These are phyloP conservation scores for Tetrahymena borealis DNA, from an alignment of 73 alveolate genomes.

Conservation along the genomic window DNA sequence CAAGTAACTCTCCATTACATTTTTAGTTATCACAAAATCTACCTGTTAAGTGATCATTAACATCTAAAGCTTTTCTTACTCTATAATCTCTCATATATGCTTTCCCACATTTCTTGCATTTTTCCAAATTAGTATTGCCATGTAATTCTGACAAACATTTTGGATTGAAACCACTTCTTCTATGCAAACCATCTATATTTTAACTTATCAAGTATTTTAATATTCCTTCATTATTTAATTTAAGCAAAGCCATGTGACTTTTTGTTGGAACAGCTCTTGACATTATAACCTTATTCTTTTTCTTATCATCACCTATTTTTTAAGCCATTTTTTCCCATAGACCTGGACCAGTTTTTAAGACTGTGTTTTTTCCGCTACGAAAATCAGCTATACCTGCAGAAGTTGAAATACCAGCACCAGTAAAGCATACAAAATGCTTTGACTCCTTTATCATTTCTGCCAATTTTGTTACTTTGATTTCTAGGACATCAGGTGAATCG, in stretches of 20 bases:
- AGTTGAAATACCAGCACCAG: constrained; percentile 96
- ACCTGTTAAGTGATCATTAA: constrained; percentile 67
- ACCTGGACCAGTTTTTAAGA: constrained; percentile 76
- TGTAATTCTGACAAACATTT: constrained; percentile 77
- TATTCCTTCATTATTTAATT: constrained; percentile 36
- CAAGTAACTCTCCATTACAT: constrained; percentile 68
- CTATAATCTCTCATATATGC: constrained; percentile 72
- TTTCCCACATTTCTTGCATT: constrained; percentile 57
- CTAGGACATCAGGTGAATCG: constrained; percentile 66
- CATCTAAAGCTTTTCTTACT: constrained; percentile 61
- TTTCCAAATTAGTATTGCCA: constrained; percentile 79
- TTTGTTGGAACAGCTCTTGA: constrained; percentile 62
- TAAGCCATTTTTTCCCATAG: constrained; percentile 70
- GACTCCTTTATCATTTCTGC: constrained; percentile 59
- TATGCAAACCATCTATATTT: constrained; percentile 92
- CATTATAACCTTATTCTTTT: neutral
- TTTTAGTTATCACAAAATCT: constrained; percentile 65
- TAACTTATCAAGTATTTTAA: constrained; percentile 62
- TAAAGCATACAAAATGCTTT: constrained; percentile 69
- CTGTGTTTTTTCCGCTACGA: constrained; percentile 75
- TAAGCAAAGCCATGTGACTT: constrained; percentile 70
- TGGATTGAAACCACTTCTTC: constrained; percentile 84
- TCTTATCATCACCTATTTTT: neutral
- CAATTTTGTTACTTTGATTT: constrained; percentile 47
- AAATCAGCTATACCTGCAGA: constrained; percentile 96